Conservation (phyloP, 2,329 filamentous ascomycete species). For the Fusarium sp. region DNA sequence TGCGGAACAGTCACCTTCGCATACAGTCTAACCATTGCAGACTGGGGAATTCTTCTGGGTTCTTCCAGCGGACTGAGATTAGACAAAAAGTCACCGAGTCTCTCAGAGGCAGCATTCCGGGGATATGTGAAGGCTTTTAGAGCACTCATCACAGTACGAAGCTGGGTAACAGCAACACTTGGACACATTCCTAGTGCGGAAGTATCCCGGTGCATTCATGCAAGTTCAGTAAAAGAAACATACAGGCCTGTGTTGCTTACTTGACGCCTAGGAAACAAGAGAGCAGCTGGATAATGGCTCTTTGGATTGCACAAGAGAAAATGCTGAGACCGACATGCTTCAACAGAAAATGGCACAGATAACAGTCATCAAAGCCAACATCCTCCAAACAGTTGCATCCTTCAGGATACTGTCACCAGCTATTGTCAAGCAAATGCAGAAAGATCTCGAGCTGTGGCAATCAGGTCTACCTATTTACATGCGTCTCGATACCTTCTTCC, state of each 20-base stretch:
- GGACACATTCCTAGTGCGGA: neutral
- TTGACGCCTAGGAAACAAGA: neutral
- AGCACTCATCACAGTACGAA: neutral
- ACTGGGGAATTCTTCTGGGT: neutral
- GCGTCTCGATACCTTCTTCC: fast-evolving
- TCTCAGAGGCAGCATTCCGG: fast-evolving
- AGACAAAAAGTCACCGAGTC: fast-evolving
- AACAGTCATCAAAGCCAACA: neutral
- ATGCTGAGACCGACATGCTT: fast-evolving
- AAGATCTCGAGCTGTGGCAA: neutral
- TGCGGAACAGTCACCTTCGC: too few species aligned
- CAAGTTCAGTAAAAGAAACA: too few species aligned
- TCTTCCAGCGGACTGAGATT: fast-evolving
- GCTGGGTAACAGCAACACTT: neutral
- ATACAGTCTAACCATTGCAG: neutral
- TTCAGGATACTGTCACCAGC: fast-evolving
- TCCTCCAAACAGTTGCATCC: neutral
- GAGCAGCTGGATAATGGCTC: neutral
- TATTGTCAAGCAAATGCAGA: neutral
- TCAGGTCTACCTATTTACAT: neutral
- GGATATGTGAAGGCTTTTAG: neutral
- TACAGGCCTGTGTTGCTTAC: fast-evolving
- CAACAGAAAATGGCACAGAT: neutral
- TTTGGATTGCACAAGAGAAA: neutral
- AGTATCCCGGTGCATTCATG: neutral